Base-by-base conservation (phyloP, 2,329 filamentous ascomycete species). In the Alternaria sp. region DNA sequence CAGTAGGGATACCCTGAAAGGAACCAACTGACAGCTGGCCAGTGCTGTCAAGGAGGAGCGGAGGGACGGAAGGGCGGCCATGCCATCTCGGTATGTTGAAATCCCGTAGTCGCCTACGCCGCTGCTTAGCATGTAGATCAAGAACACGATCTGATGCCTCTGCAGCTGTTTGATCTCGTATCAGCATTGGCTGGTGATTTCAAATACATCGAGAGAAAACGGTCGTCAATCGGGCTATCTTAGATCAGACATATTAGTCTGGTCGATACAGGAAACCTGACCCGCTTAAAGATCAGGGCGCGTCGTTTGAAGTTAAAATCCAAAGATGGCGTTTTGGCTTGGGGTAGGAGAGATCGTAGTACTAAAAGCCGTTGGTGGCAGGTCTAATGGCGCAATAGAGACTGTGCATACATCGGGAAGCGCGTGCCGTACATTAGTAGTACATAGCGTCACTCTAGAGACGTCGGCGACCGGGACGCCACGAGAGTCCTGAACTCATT, bases 361-460 rank as follows among this genome's bases (percentile, higher is more conserved):
- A 61, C 67, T 70, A 63, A 67, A 65, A 62, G 56, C 66, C 67
- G 69, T 73, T 73, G 59, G 54, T 44, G 46, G 47, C 54, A 52
- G 50, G 40, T 52, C 40, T 32, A 59, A 62, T 62, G 54, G 59
- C 54, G 59, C 59, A 62, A 59, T 62, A 17, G 59, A 50, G 47
- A 62, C 28, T 15, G 40, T 46, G 53, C 30, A 50, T 49, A 58
- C 54, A 43, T 44, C 25, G 47, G 36, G 6, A 47, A 63, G 53
- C 19, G 12, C 49, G 43, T 25, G 49, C 58, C 32, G 46, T 54
- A 52, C 43, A 36, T 36, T 36, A 36, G 32, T 36, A 36, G 32
- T n/a, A 1, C 32, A 28, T 59, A 55, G 53, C 46, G 57, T 61
- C 43, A 52, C 28, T 40, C 44, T 47, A 63, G 47, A 51, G 28